Evolutionary conservation across 208 protist genomes (phyloP).

Genomic region (Novymonas esmeraldas): DNA sequence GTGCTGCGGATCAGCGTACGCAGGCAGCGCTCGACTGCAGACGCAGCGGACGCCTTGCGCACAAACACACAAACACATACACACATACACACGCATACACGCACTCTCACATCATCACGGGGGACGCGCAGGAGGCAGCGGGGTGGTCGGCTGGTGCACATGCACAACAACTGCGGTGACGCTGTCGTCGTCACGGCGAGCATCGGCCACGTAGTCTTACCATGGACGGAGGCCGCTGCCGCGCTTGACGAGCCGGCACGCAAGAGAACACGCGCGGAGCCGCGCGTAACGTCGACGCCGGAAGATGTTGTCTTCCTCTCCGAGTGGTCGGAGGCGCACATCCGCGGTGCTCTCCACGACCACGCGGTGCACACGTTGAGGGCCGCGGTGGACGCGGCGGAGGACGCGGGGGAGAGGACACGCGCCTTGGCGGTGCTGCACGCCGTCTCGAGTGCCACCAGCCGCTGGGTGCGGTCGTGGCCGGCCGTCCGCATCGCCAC

Average conservation of each 20-base stretch:
- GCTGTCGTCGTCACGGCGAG: background rate
- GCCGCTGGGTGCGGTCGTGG: background rate
- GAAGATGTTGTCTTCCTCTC: constrained; percentile 6
- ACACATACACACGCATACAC: background rate
- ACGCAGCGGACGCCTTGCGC: background rate
- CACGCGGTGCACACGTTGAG: no score
- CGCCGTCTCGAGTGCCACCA: background rate
- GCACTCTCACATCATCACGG: background rate
- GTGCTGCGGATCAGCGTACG: background rate
- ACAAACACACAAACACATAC: background rate
- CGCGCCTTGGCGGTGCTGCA: background rate
- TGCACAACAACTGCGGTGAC: background rate
- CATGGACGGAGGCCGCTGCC: background rate
- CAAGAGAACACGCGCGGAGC: background rate
- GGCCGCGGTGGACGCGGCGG: no score
- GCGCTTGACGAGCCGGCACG: background rate
- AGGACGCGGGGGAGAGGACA: background rate
- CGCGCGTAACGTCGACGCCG: background rate
- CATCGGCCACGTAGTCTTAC: constrained; percentile 15
- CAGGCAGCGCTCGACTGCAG: background rate
- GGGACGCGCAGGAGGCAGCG: no score
- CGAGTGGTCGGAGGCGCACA: constrained; percentile 3
- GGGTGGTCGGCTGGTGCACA: no score
- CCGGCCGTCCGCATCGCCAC: constrained; percentile 3
- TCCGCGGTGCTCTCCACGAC: constrained; percentile 14